Evolutionary conservation across 768 basidiomycete species (phyloP).

Genomic region (Tremella fuciformis): DNA sequence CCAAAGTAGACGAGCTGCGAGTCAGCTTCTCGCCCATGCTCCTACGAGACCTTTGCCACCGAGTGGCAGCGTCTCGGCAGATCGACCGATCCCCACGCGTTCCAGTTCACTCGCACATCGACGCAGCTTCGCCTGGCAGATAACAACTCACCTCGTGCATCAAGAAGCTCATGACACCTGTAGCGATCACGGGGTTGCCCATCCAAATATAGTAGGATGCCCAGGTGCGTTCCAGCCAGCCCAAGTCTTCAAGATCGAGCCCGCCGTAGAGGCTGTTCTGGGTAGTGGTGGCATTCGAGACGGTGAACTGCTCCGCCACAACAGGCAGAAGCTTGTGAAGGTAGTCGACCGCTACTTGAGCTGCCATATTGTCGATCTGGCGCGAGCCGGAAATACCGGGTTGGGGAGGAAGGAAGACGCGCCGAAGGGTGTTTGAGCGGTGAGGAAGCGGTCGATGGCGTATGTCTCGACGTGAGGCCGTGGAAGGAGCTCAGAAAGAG

Average conservation of each 20-base stretch:
- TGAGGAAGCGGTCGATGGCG: no score
- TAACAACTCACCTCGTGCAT: constrained; percentile 76
- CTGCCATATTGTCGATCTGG: neutral
- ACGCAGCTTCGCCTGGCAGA: neutral
- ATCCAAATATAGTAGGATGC: constrained; percentile 75
- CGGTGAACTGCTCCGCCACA: constrained; percentile 42
- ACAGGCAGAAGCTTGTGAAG: constrained; percentile 39
- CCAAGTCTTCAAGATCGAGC: constrained; percentile 42
- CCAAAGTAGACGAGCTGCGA: constrained; percentile 91
- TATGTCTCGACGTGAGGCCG: no score
- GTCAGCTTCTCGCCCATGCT: neutral
- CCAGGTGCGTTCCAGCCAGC: constrained; percentile 68
- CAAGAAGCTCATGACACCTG: constrained; percentile 86
- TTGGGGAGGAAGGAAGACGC: no score
- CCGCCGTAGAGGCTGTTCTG: constrained; percentile 62
- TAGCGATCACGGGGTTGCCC: constrained; percentile 86
- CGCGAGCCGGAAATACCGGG: no score
- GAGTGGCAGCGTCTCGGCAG: neutral
- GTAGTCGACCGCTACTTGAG: constrained; percentile 2
- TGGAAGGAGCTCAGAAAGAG: no score
- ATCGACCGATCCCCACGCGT: neutral
- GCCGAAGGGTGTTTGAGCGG: no score
- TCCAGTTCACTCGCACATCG: neutral
- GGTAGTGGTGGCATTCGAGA: constrained; percentile 81
- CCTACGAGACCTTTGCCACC: constrained; percentile 2